Evolutionary conservation across 2,329 filamentous ascomycete species (phyloP).

Genomic region (Pyricularia sp.): DNA sequence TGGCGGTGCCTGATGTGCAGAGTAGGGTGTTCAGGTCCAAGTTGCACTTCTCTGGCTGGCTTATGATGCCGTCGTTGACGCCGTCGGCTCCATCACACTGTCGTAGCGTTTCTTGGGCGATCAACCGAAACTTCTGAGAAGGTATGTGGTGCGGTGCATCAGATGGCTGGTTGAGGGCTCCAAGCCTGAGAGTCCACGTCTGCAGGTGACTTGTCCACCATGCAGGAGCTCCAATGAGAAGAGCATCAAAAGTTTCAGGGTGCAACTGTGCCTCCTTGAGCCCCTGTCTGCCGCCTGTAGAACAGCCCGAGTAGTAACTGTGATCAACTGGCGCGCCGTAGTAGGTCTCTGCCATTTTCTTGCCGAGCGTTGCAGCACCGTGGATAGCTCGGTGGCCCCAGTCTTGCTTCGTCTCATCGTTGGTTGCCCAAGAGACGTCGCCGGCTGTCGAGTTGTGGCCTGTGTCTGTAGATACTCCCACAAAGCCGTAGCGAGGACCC

Average conservation of each 20-base stretch:
- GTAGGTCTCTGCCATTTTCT: slow-evolving; percentile 37
- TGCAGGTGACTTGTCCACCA: slow-evolving; percentile 31
- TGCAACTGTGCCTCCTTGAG: slow-evolving; percentile 41
- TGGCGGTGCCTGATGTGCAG: slow-evolving; percentile 10
- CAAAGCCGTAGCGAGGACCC: slow-evolving; percentile 27
- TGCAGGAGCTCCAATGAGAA: slow-evolving; percentile 39
- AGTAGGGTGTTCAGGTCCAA: slow-evolving; percentile 13
- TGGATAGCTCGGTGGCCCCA: slow-evolving; percentile 35
- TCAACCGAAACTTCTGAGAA: slow-evolving; percentile 25
- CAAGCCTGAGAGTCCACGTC: slow-evolving; percentile 26
- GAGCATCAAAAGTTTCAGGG: slow-evolving; percentile 47
- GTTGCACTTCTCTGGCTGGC: slow-evolving; percentile 12
- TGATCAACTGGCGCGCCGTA: slow-evolving; percentile 33
- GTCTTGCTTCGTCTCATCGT: slow-evolving; percentile 25
- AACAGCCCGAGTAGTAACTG: slow-evolving; percentile 49
- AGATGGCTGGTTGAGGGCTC: slow-evolving; percentile 32
- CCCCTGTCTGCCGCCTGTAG: slow-evolving; percentile 50
- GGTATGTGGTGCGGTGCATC: slow-evolving; percentile 31
- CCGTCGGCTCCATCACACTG: slow-evolving; percentile 32
- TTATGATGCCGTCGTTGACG: slow-evolving; percentile 29
- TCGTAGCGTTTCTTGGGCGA: slow-evolving; percentile 26
- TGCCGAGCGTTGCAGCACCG: slow-evolving; percentile 38
- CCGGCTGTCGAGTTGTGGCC: slow-evolving; percentile 25
- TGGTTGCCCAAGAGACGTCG: slow-evolving; percentile 27
- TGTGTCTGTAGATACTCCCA: slow-evolving; percentile 31